Base-by-base conservation (phyloP, 2,329 filamentous ascomycete genomes). In the Penicillium digitatum region DNA sequence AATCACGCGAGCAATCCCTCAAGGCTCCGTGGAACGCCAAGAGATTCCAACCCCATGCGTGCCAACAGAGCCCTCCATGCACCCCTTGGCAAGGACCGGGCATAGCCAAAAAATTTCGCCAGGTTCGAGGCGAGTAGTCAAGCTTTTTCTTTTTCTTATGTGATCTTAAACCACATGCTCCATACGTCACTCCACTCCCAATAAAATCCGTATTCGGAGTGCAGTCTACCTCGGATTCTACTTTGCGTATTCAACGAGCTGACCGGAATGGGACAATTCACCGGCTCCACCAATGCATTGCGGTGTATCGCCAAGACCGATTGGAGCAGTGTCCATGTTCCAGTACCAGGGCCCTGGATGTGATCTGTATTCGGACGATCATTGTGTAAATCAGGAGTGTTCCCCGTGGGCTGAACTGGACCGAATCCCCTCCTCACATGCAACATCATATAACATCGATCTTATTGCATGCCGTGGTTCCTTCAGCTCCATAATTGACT, bases 221-320 rank as follows among this genome's bases (percentile, higher is more conserved):
- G 24, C 6, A 26, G 24, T 3, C 22, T 14, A 24, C 14, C 14
- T 40, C 38, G 14, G 22, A 9, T 26, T 37, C 39, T 18, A 42
- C 16, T 18, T 5, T n/a, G n/a, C n/a, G n/a, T n/a, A n/a, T n/a
- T n/a, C n/a, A 2, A 0, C 38, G 22, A 14, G 8, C 9, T n/a
- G 39, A 18, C 55, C 58, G 45, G 27, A 61, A 57, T 37, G 2
- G 50, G 56, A 52, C 26, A 54, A 46, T 51, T 7, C 35, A 11
- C 53, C 55, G 58, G 44, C 35, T 47, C 55, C 53, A 54, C 52
- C 45, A 18, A 34, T 42, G 52, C 48, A 49, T 27, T 5, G 14
- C 24, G 26, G 7, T 20, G 5, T 14, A 31, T 29, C 12, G n/a
- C 42, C 26, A 39, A 16, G 37, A 16, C 37, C n/a, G 42, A 44